Evolutionary conservation across 2,329 filamentous ascomycete species (phyloP), one percentile per base, ranked within the genome.

Genomic region (Fusarium bactridioides): DNA sequence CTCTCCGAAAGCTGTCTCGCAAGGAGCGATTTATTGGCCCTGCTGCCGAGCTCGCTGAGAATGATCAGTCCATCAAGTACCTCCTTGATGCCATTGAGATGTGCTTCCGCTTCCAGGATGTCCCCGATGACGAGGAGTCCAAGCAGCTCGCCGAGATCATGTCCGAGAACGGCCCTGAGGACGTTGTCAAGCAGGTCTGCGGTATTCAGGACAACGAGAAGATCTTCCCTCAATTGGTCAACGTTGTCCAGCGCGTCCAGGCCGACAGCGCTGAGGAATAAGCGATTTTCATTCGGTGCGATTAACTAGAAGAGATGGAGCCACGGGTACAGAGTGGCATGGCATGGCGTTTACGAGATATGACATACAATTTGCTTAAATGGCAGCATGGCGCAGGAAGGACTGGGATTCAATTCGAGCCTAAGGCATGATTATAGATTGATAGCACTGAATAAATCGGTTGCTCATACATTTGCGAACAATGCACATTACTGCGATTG

Each of bases 1-100:
- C 96, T 23, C 86, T 99, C 68, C 93, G 96, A 81, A 99, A 99
- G 88, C 89, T 99, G 38, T 92, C 92, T 74, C 93, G 95, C 82
- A 96, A 97, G 85, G 96, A 99, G 86, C 94, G 96, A 48, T 97
- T 99, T 86, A 91, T 99, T 77, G 94, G 93, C 50, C 96, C 96
- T 10, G 95, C 96, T 50, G 90, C 93, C 15, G 93, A 97, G 84
- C 89, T 99, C 23, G 94, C 94, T 50, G 94, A 97, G 86, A 87
- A 88, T 67, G 94, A 90, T 66, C 87, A 94, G 83, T 88, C 89
- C 76, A 92, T 91, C 81, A 87, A 90, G 64, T 91, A 89, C 59
- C 88, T 99, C 35, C 86, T 98, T 59, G 92, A 92, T 65, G 93
- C 94, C 25, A 90, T 96, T 50, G 95, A 98, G 86, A 94, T 95